A percentile compares a stretch with the other conserved stretches of the same genome.
phyloP scores from a whole-genome alignment of 805 yeast species.

The Vanderwaltozyma tropicalis region DNA sequence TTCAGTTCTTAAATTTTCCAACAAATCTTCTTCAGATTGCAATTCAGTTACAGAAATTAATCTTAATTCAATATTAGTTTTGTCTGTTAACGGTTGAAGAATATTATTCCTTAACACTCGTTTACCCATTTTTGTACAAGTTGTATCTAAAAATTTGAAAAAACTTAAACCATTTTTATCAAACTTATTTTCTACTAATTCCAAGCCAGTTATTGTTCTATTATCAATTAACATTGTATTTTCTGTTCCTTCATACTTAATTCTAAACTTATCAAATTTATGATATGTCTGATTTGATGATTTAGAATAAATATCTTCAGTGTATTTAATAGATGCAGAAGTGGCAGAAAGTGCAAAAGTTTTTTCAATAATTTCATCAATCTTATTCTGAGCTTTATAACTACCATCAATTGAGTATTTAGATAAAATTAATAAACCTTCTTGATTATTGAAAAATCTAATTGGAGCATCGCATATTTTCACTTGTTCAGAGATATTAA shows the following conservation, averaged over 20 bases:
- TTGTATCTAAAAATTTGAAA: conserved; percentile 30
- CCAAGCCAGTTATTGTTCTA: conserved; percentile 31
- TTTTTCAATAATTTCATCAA: conserved; percentile 23
- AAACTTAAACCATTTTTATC: conserved; percentile 27
- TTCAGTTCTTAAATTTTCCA: conserved; percentile 10
- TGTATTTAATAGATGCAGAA: conserved; percentile 25
- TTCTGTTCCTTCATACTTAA: conserved; percentile 31
- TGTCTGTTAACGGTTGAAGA: conserved; percentile 39
- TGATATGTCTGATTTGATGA: conserved; percentile 4
- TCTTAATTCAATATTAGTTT: conserved; percentile 28
- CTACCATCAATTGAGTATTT: conserved; percentile 11
- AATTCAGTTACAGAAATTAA: conserved; percentile 32
- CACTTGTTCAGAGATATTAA: conserved; percentile 21
- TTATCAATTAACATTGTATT: conserved; percentile 36
- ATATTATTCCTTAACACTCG: conserved; percentile 33
- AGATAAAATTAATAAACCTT: conserved; percentile 19
- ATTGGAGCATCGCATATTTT: conserved; percentile 20
- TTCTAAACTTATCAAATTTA: conserved; percentile 26
- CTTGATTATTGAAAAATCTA: conserved; percentile 17
- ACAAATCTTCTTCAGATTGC: conserved; percentile 6
- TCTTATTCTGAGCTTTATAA: neutral
- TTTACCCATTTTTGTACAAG: conserved; percentile 39
- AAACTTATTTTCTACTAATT: conserved; percentile 29
- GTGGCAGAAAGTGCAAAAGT: conserved; percentile 27
- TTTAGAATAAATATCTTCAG: conserved; percentile 9